These are phyloP conservation scores for Colletotrichum filicis DNA, from an alignment of 2,329 filamentous ascomycete genomes.

Conservation along the genomic window DNA sequence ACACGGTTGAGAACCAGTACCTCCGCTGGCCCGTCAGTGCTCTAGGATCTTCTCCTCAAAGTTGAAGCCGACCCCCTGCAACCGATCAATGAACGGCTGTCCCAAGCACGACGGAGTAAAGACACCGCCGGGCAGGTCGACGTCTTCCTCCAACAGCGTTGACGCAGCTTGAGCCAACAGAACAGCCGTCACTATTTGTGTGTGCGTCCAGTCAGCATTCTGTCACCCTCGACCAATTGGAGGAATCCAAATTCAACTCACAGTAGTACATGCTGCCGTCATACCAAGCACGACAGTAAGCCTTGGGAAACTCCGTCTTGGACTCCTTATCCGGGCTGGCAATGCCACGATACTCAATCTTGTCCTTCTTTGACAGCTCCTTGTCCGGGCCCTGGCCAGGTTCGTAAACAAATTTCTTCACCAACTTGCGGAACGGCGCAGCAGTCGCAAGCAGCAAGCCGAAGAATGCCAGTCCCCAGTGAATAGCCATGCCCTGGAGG, in stretches of 20 bases:
- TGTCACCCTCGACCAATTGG: not conserved
- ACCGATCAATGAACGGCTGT: conserved; percentile 71
- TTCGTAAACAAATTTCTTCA: conserved; percentile 56
- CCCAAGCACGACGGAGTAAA: conserved; percentile 80
- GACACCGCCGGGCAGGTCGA: conserved; percentile 71
- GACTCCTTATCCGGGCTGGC: conserved; percentile 68
- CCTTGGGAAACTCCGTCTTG: conserved; percentile 55
- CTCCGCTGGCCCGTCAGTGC: not conserved
- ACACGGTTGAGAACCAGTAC: conserved; percentile 23
- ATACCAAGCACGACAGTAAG: conserved; percentile 65
- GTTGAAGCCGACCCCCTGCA: conserved; percentile 71
- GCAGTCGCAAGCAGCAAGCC: conserved; percentile 55
- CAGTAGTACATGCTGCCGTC: conserved; percentile 73
- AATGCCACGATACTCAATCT: conserved; percentile 72
- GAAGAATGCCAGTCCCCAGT: conserved; percentile 59
- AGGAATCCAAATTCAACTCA: conserved; percentile 60
- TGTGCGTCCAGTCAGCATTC: conserved; percentile 9
- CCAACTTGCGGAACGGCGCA: conserved; percentile 57
- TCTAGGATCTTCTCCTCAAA: conserved; percentile 65
- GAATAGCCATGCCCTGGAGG: conserved; percentile 60
- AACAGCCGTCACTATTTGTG: conserved; percentile 68
- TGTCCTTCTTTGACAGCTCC: conserved; percentile 67
- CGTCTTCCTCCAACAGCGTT: conserved; percentile 72
- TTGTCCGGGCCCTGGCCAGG: conserved; percentile 66
- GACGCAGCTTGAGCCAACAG: conserved; percentile 73